Base-by-base conservation (phyloP, 768 basidiomycete genomes). In the Austroboletus festivus region DNA sequence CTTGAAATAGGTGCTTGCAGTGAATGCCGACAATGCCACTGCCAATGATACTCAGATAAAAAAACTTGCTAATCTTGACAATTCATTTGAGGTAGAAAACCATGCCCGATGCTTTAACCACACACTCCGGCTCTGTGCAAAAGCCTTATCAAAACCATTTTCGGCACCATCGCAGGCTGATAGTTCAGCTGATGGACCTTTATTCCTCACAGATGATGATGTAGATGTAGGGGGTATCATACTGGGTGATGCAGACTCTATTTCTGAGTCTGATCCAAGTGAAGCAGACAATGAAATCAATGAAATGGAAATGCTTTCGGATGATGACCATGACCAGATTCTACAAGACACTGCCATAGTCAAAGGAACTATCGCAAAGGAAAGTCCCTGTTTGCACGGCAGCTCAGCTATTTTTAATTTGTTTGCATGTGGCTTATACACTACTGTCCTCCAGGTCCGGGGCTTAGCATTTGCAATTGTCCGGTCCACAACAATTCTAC, bases 61-160 rank as follows among this genome's bases (percentile, higher is more conserved):
- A 2, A 33, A 35, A 15, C 39, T 47, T 23, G 30, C 46, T 4
- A 24, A 1, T 0, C 16, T 47, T 4, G 31, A 33, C 5, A 47
- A 47, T 11, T 18, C 31, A 1, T 47, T 47, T 12, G 22, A 47
- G 10, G 5, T 18, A 3, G 16, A 2, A 2, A 34, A 26, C 21
- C 46, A 23, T 2, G 46, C 35, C 5, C 23, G 31, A 4, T 47
- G 38, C 11, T 47, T 47, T 18, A 47, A 47, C 7, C 46, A 47
- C 15, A 47, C 46, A n/a, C 4, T 47, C 8, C 46, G 41, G 31
- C 31, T 47, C 13, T 10, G 24, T 8, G 41, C 28, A 3, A 28
- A 42, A 12, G 23, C 26, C 1, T 28, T 42, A 2, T 22, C 16
- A 5, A 5, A 13, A n/a, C 33, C 33, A 13, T 5, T 34, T 34